Percentiles rank a stretch among this genome's conserved stretches.
Conservation (phyloP, 768 basidiomycete genomes). For the Tulasnella sp. region DNA sequence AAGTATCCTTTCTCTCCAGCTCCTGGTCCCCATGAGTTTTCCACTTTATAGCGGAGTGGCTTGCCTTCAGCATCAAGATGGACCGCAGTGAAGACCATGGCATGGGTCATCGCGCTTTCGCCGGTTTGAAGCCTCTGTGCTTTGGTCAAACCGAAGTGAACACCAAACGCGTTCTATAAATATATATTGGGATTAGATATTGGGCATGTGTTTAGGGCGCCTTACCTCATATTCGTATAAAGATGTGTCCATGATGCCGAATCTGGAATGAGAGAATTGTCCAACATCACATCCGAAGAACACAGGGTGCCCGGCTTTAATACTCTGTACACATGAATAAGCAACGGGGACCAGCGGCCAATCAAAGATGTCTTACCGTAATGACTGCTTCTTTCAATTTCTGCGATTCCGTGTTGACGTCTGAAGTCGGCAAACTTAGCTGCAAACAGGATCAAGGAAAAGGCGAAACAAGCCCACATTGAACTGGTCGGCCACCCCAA, state of each 20-base stretch:
- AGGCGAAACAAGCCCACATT: conserved; percentile 42
- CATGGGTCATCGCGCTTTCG: conserved; percentile 90
- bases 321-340: conserved; percentile 31
- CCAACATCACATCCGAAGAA: conserved; percentile 98
- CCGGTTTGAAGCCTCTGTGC: conserved; percentile 68
- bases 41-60: conserved; percentile 86
- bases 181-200: too few relatives aligned
- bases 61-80: conserved; percentile 67
- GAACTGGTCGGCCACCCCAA: conserved; percentile 72
- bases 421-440: conserved; percentile 29
- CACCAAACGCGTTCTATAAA: conserved; percentile 64
- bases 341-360: background rate
- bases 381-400: conserved; percentile 74
- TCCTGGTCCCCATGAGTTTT: conserved; percentile 84
- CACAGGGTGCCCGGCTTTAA: conserved; percentile 78
- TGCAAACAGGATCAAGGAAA: background rate
- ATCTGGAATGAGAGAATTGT: conserved; percentile 53
- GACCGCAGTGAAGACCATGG: conserved; percentile 67
- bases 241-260: conserved; percentile 78
- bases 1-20: conserved; percentile 77
- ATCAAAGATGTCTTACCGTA: conserved; percentile 31
- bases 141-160: conserved; percentile 67
- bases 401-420: conserved; percentile 78
- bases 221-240: conserved; percentile 70
- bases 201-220: too few relatives aligned